These are phyloP conservation scores for Stropharia rugosoannulata DNA, from an alignment of 768 basidiomycete species.

Conservation along the genomic window DNA sequence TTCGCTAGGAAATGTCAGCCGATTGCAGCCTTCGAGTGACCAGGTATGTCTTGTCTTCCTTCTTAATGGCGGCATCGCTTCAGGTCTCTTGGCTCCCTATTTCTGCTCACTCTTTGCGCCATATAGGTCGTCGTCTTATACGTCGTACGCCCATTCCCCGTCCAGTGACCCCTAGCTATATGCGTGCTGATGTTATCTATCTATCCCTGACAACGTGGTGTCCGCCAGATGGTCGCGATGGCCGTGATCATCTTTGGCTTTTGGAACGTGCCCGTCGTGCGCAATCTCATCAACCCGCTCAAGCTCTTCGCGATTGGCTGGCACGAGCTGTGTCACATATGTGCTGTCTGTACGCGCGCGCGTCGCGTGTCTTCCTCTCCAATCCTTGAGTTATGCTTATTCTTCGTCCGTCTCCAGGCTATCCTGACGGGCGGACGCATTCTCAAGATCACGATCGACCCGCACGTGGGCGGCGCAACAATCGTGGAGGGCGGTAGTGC, in stretches of 20 bases:
- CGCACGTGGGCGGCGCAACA: slow-evolving; percentile 74
- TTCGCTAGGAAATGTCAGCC: background rate
- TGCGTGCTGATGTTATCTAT: slow-evolving; percentile 6
- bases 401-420: slow-evolving; percentile 43
- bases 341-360: slow-evolving; percentile 49
- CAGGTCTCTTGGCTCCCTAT: too few relatives aligned
- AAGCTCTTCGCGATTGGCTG: slow-evolving; percentile 88
- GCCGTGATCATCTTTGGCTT: slow-evolving; percentile 84
- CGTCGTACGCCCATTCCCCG: slow-evolving; percentile 19
- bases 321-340: slow-evolving; percentile 87
- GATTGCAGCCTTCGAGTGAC: too few relatives aligned
- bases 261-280: slow-evolving; percentile 83
- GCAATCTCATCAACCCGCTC: slow-evolving; percentile 78
- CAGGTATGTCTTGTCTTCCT: too few relatives aligned
- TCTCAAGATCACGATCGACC: slow-evolving; percentile 80
- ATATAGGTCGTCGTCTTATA: slow-evolving; percentile 20
- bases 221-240: slow-evolving; percentile 72
- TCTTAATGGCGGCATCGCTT: too few relatives aligned
- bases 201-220: slow-evolving; percentile 7
- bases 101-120: background rate
- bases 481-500: slow-evolving; percentile 78
- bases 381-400: background rate
- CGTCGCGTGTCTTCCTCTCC: slow-evolving; percentile 12
- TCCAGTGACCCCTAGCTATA: slow-evolving; percentile 1
- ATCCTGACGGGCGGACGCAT: slow-evolving; percentile 80